Evolutionary conservation across 2,329 filamentous ascomycete genomes (phyloP).

Genomic region (Aspergillus fumigatiaffinis): DNA sequence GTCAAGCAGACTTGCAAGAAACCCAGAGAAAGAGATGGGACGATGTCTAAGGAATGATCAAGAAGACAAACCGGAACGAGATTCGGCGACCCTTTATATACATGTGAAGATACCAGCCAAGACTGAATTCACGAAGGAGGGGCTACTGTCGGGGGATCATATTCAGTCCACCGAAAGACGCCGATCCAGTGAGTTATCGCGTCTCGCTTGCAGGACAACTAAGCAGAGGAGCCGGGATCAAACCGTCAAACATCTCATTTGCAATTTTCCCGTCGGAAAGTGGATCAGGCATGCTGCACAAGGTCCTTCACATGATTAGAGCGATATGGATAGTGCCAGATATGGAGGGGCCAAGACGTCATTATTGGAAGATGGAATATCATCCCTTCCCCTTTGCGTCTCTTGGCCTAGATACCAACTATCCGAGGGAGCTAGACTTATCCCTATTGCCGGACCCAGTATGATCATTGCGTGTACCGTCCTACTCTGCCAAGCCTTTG

Average conservation of each 20-base stretch:
- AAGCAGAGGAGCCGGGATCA: slow-evolving; percentile 9
- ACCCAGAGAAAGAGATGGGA: background rate
- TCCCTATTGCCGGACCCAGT: background rate
- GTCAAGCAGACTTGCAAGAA: slow-evolving; percentile 2
- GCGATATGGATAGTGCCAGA: slow-evolving; percentile 8
- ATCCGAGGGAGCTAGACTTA: background rate
- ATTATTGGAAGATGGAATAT: slow-evolving; percentile 21
- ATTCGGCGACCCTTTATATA: slow-evolving; percentile 27
- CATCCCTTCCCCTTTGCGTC: slow-evolving; percentile 17
- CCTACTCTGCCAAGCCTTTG: background rate
- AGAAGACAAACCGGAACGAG: slow-evolving; percentile 8
- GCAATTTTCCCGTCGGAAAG: slow-evolving; percentile 2
- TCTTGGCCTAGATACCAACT: slow-evolving; percentile 22
- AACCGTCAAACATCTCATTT: background rate
- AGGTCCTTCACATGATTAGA: slow-evolving; percentile 26
- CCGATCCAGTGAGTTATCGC: slow-evolving; percentile 24
- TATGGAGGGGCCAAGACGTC: slow-evolving; percentile 24
- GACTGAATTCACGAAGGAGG: slow-evolving; percentile 21
- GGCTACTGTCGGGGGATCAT: slow-evolving; percentile 18
- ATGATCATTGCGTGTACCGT: background rate
- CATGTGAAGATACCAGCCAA: slow-evolving; percentile 12
- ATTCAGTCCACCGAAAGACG: slow-evolving; percentile 17
- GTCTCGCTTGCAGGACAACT: slow-evolving; percentile 11
- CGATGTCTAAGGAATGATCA: background rate
- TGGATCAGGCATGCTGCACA: slow-evolving; percentile 9